These are phyloP conservation scores for Venturia carpophila DNA, from an alignment of 2,329 filamentous ascomycete genomes.

Conservation along the genomic window DNA sequence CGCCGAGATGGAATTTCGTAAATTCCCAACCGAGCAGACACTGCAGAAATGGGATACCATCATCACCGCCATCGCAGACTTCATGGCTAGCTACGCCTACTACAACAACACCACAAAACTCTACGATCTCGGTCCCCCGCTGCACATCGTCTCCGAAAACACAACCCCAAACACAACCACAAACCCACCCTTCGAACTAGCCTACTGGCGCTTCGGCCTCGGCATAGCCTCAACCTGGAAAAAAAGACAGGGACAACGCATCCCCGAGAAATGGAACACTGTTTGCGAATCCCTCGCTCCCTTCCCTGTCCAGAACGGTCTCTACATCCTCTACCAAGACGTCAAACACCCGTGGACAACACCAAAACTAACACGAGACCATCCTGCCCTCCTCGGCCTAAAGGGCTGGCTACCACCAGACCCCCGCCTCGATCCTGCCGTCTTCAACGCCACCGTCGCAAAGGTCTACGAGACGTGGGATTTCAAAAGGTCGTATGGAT, in stretches of 20 bases:
- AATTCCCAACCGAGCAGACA: slow-evolving; percentile 36
- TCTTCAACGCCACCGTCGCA: slow-evolving; percentile 27
- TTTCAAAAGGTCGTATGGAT: slow-evolving; percentile 30
- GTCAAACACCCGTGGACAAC: slow-evolving; percentile 32
- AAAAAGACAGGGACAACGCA: not conserved
- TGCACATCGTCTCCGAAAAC: slow-evolving; percentile 50
- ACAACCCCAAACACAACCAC: slow-evolving; percentile 49
- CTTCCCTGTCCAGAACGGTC: slow-evolving; percentile 42
- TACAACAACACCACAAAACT: slow-evolving; percentile 44
- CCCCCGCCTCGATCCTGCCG: slow-evolving; percentile 25
- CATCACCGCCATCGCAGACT: slow-evolving; percentile 47
- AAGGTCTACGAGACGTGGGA: slow-evolving; percentile 31
- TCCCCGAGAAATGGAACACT: not conserved
- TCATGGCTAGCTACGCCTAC: slow-evolving; percentile 53
- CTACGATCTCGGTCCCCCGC: slow-evolving; percentile 48
- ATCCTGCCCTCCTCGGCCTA: slow-evolving; percentile 28
- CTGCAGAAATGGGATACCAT: slow-evolving; percentile 46
- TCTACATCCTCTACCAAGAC: slow-evolving; percentile 50
- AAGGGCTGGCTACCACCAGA: slow-evolving; percentile 29
- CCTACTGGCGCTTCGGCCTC: slow-evolving; percentile 55
- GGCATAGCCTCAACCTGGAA: slow-evolving; percentile 29
- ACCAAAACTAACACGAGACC: slow-evolving; percentile 26
- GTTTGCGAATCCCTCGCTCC: slow-evolving; percentile 34
- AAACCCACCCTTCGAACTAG: slow-evolving; percentile 52
- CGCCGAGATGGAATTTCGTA: slow-evolving; percentile 48